These are phyloP conservation scores for Trebouxiophyceae sp. DNA, from an alignment of 163 green algal species.

Conservation along the genomic window DNA sequence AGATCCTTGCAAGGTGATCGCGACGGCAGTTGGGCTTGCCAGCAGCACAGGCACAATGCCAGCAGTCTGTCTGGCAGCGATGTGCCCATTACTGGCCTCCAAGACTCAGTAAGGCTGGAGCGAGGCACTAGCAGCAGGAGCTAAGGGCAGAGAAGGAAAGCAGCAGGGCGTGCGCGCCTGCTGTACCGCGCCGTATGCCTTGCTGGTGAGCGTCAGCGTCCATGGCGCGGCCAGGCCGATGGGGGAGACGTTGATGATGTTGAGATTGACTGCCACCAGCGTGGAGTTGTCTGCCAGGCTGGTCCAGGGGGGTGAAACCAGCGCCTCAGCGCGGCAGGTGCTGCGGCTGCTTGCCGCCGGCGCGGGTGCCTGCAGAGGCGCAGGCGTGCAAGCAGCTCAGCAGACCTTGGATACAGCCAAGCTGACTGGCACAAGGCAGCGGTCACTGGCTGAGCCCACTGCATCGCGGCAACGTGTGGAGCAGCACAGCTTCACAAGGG, in stretches of 20 bases:
- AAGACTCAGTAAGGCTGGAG: too few relatives aligned
- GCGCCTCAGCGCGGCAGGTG: slow-evolving; percentile 2
- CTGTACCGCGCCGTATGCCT: slow-evolving; percentile 1
- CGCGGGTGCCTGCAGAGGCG: neutral
- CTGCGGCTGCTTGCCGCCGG: neutral
- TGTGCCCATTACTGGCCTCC: too few relatives aligned
- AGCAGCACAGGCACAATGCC: neutral
- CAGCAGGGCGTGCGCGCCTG: neutral
- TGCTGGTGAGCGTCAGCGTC: slow-evolving; percentile 5
- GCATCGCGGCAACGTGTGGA: too few relatives aligned
- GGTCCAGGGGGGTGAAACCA: neutral
- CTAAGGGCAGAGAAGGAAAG: neutral
- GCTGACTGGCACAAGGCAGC: too few relatives aligned
- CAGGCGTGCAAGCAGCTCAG: neutral
- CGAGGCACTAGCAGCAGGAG: too few relatives aligned
- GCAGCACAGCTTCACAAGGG: neutral
- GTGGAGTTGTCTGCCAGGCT: neutral
- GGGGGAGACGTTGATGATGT: neutral
- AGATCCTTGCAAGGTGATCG: neutral
- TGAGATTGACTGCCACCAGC: neutral
- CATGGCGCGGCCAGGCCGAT: slow-evolving; percentile 5
- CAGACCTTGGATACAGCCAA: too few relatives aligned
- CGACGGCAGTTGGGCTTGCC: neutral
- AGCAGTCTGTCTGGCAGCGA: neutral
- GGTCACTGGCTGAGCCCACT: too few relatives aligned